A percentile compares a stretch with the other conserved stretches of the same genome.
Conservation (phyloP, 2,329 filamentous ascomycete genomes). For the Exophiala aquamarina region DNA sequence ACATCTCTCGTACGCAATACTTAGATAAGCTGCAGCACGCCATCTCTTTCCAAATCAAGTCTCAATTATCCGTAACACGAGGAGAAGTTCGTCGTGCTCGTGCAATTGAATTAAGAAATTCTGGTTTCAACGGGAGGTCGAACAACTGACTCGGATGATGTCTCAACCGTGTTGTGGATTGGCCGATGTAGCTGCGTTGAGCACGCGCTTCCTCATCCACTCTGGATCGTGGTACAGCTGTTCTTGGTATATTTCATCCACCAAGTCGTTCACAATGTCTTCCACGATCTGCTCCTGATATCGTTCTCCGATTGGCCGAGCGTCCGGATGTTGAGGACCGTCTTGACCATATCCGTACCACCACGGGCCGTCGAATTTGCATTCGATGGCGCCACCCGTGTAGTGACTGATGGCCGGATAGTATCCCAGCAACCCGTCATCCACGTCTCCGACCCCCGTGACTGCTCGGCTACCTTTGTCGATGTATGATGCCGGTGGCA, state of each 20-base stretch:
- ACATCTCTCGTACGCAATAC: too few species aligned
- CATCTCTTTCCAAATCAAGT: too few species aligned
- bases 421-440: constrained; percentile 94
- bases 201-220: constrained; percentile 28
- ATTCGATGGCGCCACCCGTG: constrained; percentile 83
- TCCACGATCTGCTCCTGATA: constrained; percentile 94
- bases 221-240: constrained; percentile 22
- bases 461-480: constrained; percentile 65
- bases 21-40: too few species aligned
- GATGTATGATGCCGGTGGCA: constrained; percentile 75
- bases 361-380: constrained; percentile 92
- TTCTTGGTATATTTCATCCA: constrained; percentile 78
- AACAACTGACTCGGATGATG: too few species aligned
- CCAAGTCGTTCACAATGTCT: constrained; percentile 86
- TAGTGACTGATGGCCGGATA: constrained; percentile 93
- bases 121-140: too few species aligned
- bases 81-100: too few species aligned
- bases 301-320: constrained; percentile 68
- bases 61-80: too few species aligned
- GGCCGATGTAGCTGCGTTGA: constrained; percentile 18
- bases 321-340: constrained; percentile 31
- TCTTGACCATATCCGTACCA: constrained; percentile 59
- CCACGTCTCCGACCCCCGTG: constrained; percentile 38
- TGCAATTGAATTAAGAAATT: too few species aligned
- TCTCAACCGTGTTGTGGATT: constrained; percentile 21